phyloP scores from a whole-genome alignment of 1,284 basidiomycete species.

The Austroboletus novae-zelandiae region DNA sequence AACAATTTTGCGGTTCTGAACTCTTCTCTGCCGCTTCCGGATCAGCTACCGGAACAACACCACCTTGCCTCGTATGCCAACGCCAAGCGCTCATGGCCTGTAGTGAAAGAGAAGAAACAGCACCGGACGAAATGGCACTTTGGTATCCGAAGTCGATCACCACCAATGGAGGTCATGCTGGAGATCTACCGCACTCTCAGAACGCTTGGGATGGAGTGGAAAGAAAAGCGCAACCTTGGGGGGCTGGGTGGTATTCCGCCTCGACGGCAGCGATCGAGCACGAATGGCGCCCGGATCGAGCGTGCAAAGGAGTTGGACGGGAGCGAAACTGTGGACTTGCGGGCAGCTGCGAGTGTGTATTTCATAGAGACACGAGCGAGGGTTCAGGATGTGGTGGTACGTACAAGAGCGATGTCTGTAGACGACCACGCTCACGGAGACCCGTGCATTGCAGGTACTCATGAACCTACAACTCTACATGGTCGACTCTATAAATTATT shows the following conservation, averaged over 20 bases:
- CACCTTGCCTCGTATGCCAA: slow-evolving; percentile 62
- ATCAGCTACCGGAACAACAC: slow-evolving; percentile 47
- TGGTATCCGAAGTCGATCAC: slow-evolving; percentile 91
- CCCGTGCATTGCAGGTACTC: slow-evolving; percentile 57
- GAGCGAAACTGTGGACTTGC: slow-evolving; percentile 58
- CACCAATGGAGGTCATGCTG: slow-evolving; percentile 99
- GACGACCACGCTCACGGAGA: not conserved
- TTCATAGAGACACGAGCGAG: slow-evolving; percentile 93
- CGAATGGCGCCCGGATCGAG: slow-evolving; percentile 49
- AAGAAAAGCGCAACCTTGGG: slow-evolving; percentile 73
- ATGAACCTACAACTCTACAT: slow-evolving; percentile 98
- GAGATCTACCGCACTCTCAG: slow-evolving; percentile 96
- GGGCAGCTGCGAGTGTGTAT: slow-evolving; percentile 75
- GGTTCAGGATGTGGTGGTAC: slow-evolving; percentile 86
- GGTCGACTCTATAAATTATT: slow-evolving; percentile 93
- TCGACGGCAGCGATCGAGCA: slow-evolving; percentile 22
- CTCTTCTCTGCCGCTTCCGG: slow-evolving; percentile 65
- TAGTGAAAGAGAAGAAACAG: slow-evolving; percentile 56
- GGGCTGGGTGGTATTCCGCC: slow-evolving; percentile 51
- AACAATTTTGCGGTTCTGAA: slow-evolving; percentile 84
- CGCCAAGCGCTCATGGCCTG: slow-evolving; percentile 53
- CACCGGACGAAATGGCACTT: slow-evolving; percentile 94
- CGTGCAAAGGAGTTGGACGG: slow-evolving; percentile 67
- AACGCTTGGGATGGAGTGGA: slow-evolving; percentile 97
- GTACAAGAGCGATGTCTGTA: slow-evolving; percentile 23